phyloP scores from a whole-genome alignment of 2,329 filamentous ascomycete genomes.

The Stromatinia cepivora region DNA sequence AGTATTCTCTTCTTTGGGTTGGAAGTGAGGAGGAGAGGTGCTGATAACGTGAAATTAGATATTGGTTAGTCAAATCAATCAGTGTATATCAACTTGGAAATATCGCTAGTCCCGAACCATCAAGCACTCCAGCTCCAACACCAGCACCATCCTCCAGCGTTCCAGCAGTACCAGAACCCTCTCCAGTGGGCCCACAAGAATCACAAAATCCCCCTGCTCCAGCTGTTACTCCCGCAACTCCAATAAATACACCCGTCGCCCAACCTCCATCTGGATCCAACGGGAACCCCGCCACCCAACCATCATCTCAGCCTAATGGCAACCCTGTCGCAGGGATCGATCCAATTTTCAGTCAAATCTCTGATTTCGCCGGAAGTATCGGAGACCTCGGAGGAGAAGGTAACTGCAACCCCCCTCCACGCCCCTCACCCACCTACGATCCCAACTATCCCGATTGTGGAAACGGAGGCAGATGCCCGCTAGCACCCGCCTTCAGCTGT shows the following conservation, averaged over 20 bases:
- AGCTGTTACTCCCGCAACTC: not conserved
- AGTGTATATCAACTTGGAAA: constrained; percentile 12
- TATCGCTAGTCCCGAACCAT: not conserved
- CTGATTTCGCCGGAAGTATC: not conserved
- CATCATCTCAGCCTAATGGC: not conserved
- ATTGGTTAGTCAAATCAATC: constrained; percentile 1
- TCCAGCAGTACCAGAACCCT: not conserved
- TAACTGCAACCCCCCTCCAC: constrained; percentile 4
- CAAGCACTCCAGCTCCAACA: not conserved
- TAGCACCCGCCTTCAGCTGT: not conserved
- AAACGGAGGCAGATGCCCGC: not conserved
- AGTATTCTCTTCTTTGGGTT: rapidly evolving
- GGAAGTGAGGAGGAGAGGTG: rapidly evolving
- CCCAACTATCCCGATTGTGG: not conserved
- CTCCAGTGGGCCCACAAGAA: not conserved
- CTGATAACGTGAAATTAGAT: not conserved
- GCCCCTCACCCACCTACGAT: not conserved
- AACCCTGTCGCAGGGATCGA: not conserved
- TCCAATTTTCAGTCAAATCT: not conserved
- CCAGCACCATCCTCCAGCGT: not conserved
- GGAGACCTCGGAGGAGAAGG: not conserved
- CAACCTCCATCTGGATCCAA: too few relatives aligned
- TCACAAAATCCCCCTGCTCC: not conserved
- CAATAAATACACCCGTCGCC: not conserved
- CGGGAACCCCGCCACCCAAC: not conserved